Conservation (phyloP, 306 rosid species). For the Cucurbita maxima region DNA sequence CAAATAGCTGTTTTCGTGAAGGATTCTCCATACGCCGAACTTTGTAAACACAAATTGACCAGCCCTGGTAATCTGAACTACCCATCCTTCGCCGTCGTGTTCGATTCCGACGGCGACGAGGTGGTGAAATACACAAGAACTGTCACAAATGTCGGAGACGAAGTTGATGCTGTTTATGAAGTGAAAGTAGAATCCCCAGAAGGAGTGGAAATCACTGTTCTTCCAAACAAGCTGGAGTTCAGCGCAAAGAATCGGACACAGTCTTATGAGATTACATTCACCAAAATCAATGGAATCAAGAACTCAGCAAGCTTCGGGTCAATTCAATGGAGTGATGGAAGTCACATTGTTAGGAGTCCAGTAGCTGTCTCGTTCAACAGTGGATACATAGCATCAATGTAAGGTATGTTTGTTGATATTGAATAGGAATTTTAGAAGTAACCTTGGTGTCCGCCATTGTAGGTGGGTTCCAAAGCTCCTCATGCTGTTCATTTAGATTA, state of each 20-base stretch:
- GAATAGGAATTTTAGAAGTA: background rate
- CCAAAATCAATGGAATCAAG: background rate
- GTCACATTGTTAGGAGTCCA: slow-evolving; percentile 58
- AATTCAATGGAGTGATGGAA: slow-evolving; percentile 69
- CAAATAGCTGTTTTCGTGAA: slow-evolving; percentile 41
- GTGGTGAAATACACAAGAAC: slow-evolving; percentile 50
- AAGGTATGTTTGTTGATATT: slow-evolving; percentile 9
- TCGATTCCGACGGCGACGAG: slow-evolving; percentile 5
- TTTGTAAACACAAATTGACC: slow-evolving; percentile 23
- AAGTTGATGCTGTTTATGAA: slow-evolving; percentile 48
- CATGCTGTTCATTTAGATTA: background rate
- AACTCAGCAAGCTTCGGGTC: slow-evolving; percentile 39
- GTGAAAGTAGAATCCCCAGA: slow-evolving; percentile 41
- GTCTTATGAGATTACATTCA: slow-evolving; percentile 44
- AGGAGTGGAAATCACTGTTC: slow-evolving; percentile 45
- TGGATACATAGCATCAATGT: slow-evolving; percentile 34
- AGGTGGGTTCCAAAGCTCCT: background rate
- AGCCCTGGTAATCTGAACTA: slow-evolving; percentile 78
- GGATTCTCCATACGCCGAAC: slow-evolving; percentile 22
- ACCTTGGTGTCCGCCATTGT: background rate
- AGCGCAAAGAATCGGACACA: slow-evolving; percentile 29
- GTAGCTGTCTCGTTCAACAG: slow-evolving; percentile 39
- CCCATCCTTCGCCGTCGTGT: slow-evolving; percentile 61
- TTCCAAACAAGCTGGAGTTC: slow-evolving; percentile 49
- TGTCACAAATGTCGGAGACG: slow-evolving; percentile 57